Evolutionary conservation across 768 basidiomycete genomes (phyloP).

Genomic region (Inosperma sp.): DNA sequence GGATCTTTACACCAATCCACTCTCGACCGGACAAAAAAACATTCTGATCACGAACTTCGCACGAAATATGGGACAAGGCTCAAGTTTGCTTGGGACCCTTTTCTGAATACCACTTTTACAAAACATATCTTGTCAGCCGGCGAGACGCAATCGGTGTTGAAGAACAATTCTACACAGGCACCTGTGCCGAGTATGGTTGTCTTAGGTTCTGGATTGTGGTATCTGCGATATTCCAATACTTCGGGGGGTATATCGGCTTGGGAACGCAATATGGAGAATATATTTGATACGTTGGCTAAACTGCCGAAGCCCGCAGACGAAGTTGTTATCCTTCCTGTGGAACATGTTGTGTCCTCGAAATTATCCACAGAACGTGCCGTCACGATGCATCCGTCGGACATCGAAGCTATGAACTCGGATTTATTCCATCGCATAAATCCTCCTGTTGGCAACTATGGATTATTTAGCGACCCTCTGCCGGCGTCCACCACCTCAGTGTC

Average conservation of each 20-base stretch:
- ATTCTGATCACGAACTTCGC: constrained; percentile 54
- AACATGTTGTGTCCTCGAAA: constrained; percentile 62
- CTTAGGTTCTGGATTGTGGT: constrained; percentile 86
- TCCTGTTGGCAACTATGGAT: constrained; percentile 14
- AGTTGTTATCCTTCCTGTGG: constrained; percentile 74
- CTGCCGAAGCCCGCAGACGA: constrained; percentile 56
- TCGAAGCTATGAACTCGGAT: constrained; percentile 90
- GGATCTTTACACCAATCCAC: constrained; percentile 47
- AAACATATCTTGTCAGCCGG: constrained; percentile 35
- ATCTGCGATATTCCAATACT: constrained; percentile 65
- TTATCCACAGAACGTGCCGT: constrained; percentile 57
- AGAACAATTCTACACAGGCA: not conserved
- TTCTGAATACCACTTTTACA: constrained; percentile 64
- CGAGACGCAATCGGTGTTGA: constrained; percentile 4
- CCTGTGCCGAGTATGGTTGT: constrained; percentile 74
- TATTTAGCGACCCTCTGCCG: constrained; percentile 3
- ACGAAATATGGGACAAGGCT: constrained; percentile 45
- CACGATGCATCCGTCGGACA: constrained; percentile 72
- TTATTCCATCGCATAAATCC: constrained; percentile 62
- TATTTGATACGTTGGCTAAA: constrained; percentile 48
- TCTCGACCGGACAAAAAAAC: constrained; percentile 58
- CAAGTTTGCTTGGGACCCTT: constrained; percentile 83
- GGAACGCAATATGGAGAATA: constrained; percentile 66
- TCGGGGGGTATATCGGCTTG: constrained; percentile 77
- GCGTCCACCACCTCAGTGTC: constrained; percentile 33